These are phyloP conservation scores for Mucor circinelloides DNA, from an alignment of 371 early-diverging fungal genomes.

Conservation along the genomic window DNA sequence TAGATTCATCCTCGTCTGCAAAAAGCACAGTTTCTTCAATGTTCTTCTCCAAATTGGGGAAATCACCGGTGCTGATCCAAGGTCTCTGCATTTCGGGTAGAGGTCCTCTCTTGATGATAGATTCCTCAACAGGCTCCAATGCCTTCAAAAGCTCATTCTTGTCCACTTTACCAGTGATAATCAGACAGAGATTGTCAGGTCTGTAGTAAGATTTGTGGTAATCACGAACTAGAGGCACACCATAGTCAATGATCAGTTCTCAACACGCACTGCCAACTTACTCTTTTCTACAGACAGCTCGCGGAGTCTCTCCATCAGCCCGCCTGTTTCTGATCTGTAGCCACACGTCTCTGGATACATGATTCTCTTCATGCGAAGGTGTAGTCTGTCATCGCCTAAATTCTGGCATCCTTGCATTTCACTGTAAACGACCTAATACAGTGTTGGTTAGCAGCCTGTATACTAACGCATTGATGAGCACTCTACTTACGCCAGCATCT, in stretches of 20 bases:
- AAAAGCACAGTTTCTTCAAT: conserved; percentile 59
- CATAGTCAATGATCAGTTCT: background rate
- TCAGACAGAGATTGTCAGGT: conserved; percentile 70
- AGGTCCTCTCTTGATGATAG: conserved; percentile 60
- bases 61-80: conserved; percentile 63
- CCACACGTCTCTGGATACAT: conserved; percentile 68
- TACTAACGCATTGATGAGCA: background rate
- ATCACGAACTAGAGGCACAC: conserved; percentile 40
- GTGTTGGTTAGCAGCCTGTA: background rate
- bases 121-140: conserved; percentile 60
- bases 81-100: conserved; percentile 62
- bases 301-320: conserved; percentile 68
- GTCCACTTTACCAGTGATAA: conserved; percentile 63
- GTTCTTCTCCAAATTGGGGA: conserved; percentile 52
- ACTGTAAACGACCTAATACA: conserved; percentile 51
- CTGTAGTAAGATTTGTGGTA: conserved; percentile 71
- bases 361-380: conserved; percentile 55
- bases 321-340: conserved; percentile 71
- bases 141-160: conserved; percentile 52
- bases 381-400: conserved; percentile 46
- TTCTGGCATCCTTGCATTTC: conserved; percentile 63
- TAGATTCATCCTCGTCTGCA: conserved; percentile 73
- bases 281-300: conserved; percentile 67
- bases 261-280: conserved; percentile 20
- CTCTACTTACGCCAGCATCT: conserved; percentile 46